phyloP scores from a whole-genome alignment of 176 grass and related monocot species.

The Juncus effusus region DNA sequence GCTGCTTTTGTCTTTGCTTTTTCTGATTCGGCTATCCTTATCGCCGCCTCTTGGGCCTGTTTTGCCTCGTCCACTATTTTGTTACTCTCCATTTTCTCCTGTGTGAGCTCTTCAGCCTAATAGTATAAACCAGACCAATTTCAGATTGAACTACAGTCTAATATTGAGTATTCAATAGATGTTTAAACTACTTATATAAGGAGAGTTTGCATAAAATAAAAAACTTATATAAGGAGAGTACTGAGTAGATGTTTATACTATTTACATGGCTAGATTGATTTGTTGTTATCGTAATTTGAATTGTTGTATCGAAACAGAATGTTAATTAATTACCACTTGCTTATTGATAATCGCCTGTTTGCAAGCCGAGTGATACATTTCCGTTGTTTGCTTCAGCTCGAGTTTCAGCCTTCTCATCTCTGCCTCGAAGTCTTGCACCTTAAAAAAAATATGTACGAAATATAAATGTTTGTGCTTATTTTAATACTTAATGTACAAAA shows the following conservation, averaged over 20 bases:
- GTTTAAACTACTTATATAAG: neutral
- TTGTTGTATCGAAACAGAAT: neutral
- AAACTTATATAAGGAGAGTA: too few relatives aligned
- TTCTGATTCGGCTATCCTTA: conserved; percentile 63
- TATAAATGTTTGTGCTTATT: neutral
- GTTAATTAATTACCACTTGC: conserved; percentile 39
- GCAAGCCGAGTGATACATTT: conserved; percentile 97
- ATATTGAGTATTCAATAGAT: too few relatives aligned
- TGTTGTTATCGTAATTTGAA: neutral
- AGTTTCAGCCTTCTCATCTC: conserved; percentile 82
- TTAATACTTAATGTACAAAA: neutral
- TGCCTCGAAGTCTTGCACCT: conserved; percentile 51
- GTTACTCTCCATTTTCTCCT: conserved; percentile 64
- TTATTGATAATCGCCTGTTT: conserved; percentile 71
- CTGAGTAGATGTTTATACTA: too few relatives aligned
- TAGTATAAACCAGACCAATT: neutral
- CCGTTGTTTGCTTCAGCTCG: conserved; percentile 93
- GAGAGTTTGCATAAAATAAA: neutral
- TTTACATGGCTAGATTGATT: conserved; percentile 7
- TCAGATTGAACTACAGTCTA: neutral
- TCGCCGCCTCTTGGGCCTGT: conserved; percentile 61
- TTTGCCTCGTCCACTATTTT: conserved; percentile 61
- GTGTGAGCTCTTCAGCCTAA: conserved; percentile 63
- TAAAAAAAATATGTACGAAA: neutral
- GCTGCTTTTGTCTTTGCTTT: conserved; percentile 71